Evolutionary conservation across 345 rosid species (phyloP), one percentile per base, ranked within the genome.

Genomic region (Trapa incisa): DNA sequence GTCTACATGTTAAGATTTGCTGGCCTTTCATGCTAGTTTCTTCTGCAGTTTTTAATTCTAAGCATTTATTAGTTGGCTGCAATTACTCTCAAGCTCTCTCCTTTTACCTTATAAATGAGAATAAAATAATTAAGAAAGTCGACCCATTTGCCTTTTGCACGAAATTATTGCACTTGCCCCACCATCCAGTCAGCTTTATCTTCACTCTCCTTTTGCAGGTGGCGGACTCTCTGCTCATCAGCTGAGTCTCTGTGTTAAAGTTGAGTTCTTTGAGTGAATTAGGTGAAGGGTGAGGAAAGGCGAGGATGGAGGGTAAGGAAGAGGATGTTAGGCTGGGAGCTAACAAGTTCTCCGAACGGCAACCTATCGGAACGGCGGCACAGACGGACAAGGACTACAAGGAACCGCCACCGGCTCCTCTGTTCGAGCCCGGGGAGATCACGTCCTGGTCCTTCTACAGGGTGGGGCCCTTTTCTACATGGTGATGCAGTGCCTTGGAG

Each of bases 391-490:
- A 73, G 72, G 75, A 68, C 65, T 73, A 73, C 71, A 73, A 67
- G 37, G 75, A 73, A 57, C 75, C 71, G 15, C 76, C 76, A 13
- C 76, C 76, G 35, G 76, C 76, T 3, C 76, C 76, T 2, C 69
- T 74, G 32, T 74, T 74, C 62, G 76, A 74, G 73, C 76, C 76
- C 17, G 76, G 70, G 0, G 76, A 74, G 73, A 69, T 74, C 61
- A 50, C 15, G 35, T 74, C 73, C 32, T 74, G 76, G 76, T 74
- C 76, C 47, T 74, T 74, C 61, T 74, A 74, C 70, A 68, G 76
- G 64, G 76, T 73, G 33, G 43, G 43, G 43, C 43, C 7, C 43
- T 41, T 4, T 41, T 41, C 43, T 41, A 41, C 43, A 41, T 41
- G 6, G 6, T 41, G 43, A 41, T 41, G 43, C 43, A 41, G 7